These are phyloP conservation scores for Piromyces sp. DNA, from an alignment of 192 early-diverging fungal species.

Conservation along the genomic window DNA sequence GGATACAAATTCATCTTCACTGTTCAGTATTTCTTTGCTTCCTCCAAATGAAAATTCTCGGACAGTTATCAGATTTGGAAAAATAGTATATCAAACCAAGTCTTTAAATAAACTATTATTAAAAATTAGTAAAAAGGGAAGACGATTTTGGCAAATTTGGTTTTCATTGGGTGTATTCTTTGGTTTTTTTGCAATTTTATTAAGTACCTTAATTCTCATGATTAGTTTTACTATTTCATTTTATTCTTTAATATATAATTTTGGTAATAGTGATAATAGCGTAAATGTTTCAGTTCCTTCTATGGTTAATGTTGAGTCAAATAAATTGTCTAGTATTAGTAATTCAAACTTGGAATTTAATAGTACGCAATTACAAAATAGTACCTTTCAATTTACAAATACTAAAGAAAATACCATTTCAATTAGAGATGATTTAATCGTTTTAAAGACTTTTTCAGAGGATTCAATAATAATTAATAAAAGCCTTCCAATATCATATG, in stretches of 20 bases:
- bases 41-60: not conserved
- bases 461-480: not conserved
- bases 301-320: not conserved
- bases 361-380: not conserved
- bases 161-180: slow-evolving; percentile 29
- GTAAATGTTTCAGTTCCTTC: not conserved
- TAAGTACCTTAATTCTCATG: slow-evolving; percentile 22
- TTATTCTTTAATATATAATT: not conserved
- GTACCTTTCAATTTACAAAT: not conserved
- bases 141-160: slow-evolving; percentile 36
- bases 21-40: not conserved
- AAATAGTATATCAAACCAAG: not conserved
- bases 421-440: not conserved
- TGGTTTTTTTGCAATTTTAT: slow-evolving; percentile 21
- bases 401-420: not conserved
- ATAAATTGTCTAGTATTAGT: not conserved
- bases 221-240: slow-evolving; percentile 10
- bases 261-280: not conserved
- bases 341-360: slow-evolving; percentile 3
- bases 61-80: not conserved
- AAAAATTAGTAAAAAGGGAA: not conserved
- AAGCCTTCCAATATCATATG: not conserved
- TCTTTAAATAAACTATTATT: not conserved
- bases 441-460: not conserved
- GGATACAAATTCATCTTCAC: not conserved